Conservation (phyloP, 257 asterid genomes). For the Orobanche coerulescens region DNA sequence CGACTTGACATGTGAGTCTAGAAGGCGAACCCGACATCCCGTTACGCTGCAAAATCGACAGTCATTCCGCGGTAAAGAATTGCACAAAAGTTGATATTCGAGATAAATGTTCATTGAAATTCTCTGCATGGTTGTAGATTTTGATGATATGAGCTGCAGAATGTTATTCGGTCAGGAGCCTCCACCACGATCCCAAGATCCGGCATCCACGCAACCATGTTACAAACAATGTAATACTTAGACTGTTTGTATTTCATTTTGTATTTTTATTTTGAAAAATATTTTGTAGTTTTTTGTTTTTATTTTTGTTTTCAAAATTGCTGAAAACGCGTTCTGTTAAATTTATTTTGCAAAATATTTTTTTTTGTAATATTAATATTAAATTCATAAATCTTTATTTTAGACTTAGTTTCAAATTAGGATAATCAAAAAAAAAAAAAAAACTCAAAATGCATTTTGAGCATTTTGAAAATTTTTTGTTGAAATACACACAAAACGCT, state of each 20-base stretch:
- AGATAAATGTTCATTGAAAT: not conserved
- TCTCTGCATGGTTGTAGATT: slow-evolving; percentile 42
- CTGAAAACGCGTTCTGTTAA: too few species aligned
- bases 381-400: too few species aligned
- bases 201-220: slow-evolving; percentile 74
- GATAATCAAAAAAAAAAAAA: too few species aligned
- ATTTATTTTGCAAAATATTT: too few species aligned
- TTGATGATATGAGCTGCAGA: slow-evolving; percentile 94
- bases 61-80: not conserved
- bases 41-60: too few species aligned
- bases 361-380: too few species aligned
- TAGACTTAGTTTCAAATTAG: too few species aligned
- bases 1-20: too few species aligned
- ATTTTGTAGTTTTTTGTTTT: not conserved
- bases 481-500: too few species aligned
- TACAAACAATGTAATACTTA: slow-evolving; percentile 52
- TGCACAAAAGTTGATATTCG: not conserved
- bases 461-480: too few species aligned
- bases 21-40: too few species aligned
- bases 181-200: slow-evolving; percentile 51
- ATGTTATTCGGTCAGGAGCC: slow-evolving; percentile 88
- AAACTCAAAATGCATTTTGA: too few species aligned
- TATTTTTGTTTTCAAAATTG: not conserved
- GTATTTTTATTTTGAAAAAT: not conserved
- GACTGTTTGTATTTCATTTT: not conserved